Base-by-base conservation (phyloP, 345 rosid genomes). In the Mercurialis annua region DNA sequence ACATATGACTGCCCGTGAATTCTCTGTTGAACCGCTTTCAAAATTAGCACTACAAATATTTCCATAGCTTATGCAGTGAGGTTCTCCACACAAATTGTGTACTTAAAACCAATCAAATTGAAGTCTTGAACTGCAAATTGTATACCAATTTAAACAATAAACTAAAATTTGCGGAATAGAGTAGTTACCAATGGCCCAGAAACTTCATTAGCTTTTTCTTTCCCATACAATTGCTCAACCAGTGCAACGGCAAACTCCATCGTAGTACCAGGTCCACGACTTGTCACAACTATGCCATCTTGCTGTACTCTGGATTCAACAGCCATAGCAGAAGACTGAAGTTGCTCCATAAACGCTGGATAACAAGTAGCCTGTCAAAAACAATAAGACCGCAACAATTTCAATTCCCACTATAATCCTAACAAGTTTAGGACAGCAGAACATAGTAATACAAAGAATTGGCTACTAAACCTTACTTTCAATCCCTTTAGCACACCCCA, bases 401-500 rank as follows among this genome's bases (percentile, higher is more conserved):
- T 30, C 4, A 9, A 63, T 12, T 30, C 24, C 23, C 42, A 31
- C 47, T 57, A 71, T 51, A 31, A 60, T 46, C 59, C 44, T 64
- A 20, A 18, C 48, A 74, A 61, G 23, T 31, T 31, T 56, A 1
- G 12, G 0, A 51, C 10, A 21, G 5, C n/a, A n/a, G n/a, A n/a
- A n/a, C n/a, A 51, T n/a, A 43, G 7, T 9, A 62, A 46, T 16
- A 5, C n/a, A 8, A 1, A 2, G 61, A 0, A 49, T 48, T 26
- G 20, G 44, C 58, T 42, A 33, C 0, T 4, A 65, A 26, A 0
- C 24, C 83, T 67, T 75, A 93, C 98, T 53, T 87, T 87, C 73
- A 84, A 71, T 71, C 96, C 99, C 77, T 89, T 80, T 55, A 94
- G 82, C 76, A 94, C 66, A 67, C 95, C 96, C 99, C 97, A 91